Conservation (phyloP, 176 grass and related monocot genomes). For the Coix lacrymajobi region DNA sequence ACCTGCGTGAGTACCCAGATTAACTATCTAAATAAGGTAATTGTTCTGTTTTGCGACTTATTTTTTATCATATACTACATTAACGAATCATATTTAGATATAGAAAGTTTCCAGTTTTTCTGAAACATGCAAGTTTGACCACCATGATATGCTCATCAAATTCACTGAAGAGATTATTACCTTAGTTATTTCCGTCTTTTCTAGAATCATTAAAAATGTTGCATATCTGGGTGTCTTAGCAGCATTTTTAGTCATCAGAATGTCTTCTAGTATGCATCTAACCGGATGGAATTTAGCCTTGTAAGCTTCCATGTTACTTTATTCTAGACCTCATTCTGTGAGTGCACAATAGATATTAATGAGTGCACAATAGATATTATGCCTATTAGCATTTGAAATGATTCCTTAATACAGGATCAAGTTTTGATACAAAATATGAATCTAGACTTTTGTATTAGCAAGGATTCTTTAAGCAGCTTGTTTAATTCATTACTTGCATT, state of each 20-base stretch:
- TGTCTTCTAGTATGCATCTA: not conserved
- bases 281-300: not conserved
- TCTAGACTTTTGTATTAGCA: constrained; percentile 9
- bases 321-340: not conserved
- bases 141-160: not conserved
- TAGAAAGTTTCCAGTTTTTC: not conserved
- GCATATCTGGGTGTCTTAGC: not conserved
- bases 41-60: not conserved
- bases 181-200: not conserved
- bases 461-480: not conserved
- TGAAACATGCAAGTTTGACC: not conserved
- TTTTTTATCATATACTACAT: not conserved
- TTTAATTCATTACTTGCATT: not conserved
- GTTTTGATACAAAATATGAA: not conserved
- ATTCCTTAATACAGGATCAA: not conserved
- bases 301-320: not conserved
- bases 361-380: no score
- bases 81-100: constrained; percentile 2
- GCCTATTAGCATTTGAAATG: not conserved
- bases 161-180: constrained; percentile 12
- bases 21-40: constrained; percentile 93
- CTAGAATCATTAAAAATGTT: not conserved
- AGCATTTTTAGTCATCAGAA: constrained; percentile 1
- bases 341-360: not conserved
- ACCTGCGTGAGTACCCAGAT: constrained; percentile 83